phyloP scores from a whole-genome alignment of 1,284 basidiomycete species.

The Tylopilus orsonianus region DNA sequence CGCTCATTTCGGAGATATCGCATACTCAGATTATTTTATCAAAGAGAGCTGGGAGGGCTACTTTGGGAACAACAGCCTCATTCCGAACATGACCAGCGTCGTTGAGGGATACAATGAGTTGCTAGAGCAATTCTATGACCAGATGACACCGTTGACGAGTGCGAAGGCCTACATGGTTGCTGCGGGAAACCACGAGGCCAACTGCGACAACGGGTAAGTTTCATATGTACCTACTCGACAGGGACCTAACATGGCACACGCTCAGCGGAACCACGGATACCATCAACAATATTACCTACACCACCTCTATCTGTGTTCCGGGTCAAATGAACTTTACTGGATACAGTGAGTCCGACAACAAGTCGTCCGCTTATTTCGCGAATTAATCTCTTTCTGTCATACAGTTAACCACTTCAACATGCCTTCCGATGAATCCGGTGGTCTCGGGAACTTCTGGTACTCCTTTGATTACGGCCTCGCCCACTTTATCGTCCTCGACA shows the following conservation, averaged over 20 bases:
- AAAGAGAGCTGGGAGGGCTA: slow-evolving; percentile 32
- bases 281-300: slow-evolving; percentile 29
- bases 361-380: no score
- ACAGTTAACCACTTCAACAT: slow-evolving; percentile 31
- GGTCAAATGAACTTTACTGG: slow-evolving; percentile 32
- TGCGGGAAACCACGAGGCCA: slow-evolving; percentile 28
- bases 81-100: slow-evolving; percentile 29
- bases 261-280: slow-evolving; percentile 25
- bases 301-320: slow-evolving; percentile 27
- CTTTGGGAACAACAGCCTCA: slow-evolving; percentile 29
- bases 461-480: slow-evolving; percentile 33
- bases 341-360: slow-evolving; percentile 23
- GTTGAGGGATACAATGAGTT: slow-evolving; percentile 28
- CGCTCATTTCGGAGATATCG: slow-evolving; percentile 28
- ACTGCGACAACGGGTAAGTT: slow-evolving; percentile 31
- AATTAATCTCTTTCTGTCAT: neutral
- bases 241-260: neutral
- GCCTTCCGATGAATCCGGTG: slow-evolving; percentile 30
- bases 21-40: slow-evolving; percentile 32
- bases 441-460: slow-evolving; percentile 33
- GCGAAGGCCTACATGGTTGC: slow-evolving; percentile 31
- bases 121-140: slow-evolving; percentile 30
- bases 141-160: slow-evolving; percentile 26
- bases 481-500: slow-evolving; percentile 26
- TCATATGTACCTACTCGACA: neutral